Evolutionary conservation across 768 basidiomycete species (phyloP).

Genomic region (Rhodocollybia butyracea): DNA sequence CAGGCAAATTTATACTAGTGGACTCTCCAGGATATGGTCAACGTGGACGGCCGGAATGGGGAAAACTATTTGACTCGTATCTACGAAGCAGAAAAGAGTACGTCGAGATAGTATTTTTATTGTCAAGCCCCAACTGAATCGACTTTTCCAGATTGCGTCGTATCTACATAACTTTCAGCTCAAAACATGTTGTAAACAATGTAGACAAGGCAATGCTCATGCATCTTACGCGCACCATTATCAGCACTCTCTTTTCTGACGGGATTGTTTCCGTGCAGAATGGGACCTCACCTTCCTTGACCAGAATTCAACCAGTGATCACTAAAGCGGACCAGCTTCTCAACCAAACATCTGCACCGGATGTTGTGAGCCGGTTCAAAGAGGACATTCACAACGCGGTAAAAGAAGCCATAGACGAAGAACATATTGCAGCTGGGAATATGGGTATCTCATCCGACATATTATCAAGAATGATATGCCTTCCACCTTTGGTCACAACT

Average conservation of each 20-base stretch:
- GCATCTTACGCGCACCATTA: constrained; percentile 41
- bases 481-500: constrained; percentile 64
- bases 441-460: neutral
- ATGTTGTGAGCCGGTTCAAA: neutral
- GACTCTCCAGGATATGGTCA: constrained; percentile 82
- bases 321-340: constrained; percentile 65
- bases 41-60: constrained; percentile 75
- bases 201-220: constrained; percentile 61
- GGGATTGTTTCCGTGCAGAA: neutral
- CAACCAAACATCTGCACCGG: constrained; percentile 26
- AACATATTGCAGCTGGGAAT: neutral
- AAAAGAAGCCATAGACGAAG: neutral
- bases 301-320: constrained; percentile 64
- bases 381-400: neutral
- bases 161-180: constrained; percentile 70
- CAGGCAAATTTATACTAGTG: constrained; percentile 46
- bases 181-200: constrained; percentile 56
- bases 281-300: constrained; percentile 39
- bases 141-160: constrained; percentile 51
- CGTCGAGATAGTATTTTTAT: constrained; percentile 19
- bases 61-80: constrained; percentile 64
- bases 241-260: constrained; percentile 13
- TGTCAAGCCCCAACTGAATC: constrained; percentile 6
- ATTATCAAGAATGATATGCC: constrained; percentile 48
- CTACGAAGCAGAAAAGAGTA: constrained; percentile 58